Percentiles rank a stretch among this genome's conserved stretches.
phyloP scores from a whole-genome alignment of 2,329 filamentous ascomycete species.

The Cladosporium colombiae region DNA sequence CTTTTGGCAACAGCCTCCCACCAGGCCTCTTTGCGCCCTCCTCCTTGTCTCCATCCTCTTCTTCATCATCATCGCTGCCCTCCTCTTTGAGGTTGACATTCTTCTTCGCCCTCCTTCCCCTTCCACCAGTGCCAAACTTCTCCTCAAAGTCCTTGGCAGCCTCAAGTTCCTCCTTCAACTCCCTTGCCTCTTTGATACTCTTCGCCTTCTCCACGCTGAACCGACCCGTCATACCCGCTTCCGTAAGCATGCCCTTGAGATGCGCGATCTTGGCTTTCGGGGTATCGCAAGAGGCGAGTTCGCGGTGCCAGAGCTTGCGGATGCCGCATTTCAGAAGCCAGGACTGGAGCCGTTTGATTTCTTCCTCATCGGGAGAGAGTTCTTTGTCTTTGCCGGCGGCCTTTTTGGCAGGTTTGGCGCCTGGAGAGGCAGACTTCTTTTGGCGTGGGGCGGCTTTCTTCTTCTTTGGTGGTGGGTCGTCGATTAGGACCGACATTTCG shows the following conservation, averaged over 20 bases:
- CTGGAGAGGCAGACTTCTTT: conserved; percentile 36
- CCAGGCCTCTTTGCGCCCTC: conserved; percentile 24
- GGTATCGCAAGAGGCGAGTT: conserved; percentile 75
- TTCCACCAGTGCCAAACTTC: conserved; percentile 64
- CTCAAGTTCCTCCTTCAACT: conserved; percentile 81
- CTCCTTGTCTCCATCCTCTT: conserved; percentile 19
- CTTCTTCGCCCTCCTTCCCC: conserved; percentile 18
- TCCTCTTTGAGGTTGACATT: conserved; percentile 21
- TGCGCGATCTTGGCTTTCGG: conserved; percentile 78
- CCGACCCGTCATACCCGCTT: conserved; percentile 83
- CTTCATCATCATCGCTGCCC: conserved; percentile 2
- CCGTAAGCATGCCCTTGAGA: conserved; percentile 73
- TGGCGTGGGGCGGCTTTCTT: conserved; percentile 47
- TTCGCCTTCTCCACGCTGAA: conserved; percentile 82
- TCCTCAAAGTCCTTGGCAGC: conserved; percentile 79
- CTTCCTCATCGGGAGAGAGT: conserved; percentile 66
- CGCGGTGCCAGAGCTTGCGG: conserved; percentile 85
- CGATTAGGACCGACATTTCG: conserved; percentile 74
- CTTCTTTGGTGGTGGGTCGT: conserved; percentile 67
- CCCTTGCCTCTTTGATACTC: conserved; percentile 83
- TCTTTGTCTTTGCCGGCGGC: conserved; percentile 28
- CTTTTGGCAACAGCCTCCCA: conserved; percentile 32
- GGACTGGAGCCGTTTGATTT: conserved; percentile 85
- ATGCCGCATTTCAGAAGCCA: conserved; percentile 89
- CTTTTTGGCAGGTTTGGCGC: conserved; percentile 45